These are phyloP conservation scores for Vigna unguiculata DNA, from an alignment of 306 rosid genomes.

Conservation along the genomic window DNA sequence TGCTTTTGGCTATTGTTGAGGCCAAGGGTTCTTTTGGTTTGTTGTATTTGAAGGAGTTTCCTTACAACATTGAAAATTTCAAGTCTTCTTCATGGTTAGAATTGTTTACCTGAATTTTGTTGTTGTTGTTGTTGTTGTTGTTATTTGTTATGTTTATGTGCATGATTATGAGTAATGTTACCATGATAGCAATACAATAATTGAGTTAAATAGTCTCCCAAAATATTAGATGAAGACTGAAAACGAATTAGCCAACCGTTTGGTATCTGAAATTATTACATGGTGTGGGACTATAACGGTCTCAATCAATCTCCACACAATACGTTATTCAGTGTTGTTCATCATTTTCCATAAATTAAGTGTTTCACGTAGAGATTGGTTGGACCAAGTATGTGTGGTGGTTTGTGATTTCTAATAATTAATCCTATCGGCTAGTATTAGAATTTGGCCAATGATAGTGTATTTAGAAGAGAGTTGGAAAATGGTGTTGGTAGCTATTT, in stretches of 20 bases:
- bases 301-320: not conserved
- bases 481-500: conserved; percentile 10
- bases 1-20: conserved; percentile 77
- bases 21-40: conserved; percentile 70
- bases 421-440: not conserved
- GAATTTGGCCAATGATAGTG: not conserved
- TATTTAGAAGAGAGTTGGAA: not conserved
- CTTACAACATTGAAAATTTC: conserved; percentile 77
- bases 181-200: conserved; percentile 8
- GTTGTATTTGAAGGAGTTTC: conserved; percentile 86
- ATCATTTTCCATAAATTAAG: not conserved
- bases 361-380: not conserved
- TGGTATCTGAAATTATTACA: not conserved
- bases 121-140: conserved; percentile 15
- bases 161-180: not conserved
- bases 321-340: not conserved
- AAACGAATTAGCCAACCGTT: not conserved
- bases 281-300: not conserved
- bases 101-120: conserved; percentile 39
- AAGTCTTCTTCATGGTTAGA: conserved; percentile 79
- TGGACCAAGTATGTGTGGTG: not conserved
- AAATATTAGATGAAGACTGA: not conserved
- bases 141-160: conserved; percentile 19
- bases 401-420: not conserved
- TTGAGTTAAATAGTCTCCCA: not conserved